phyloP scores from a whole-genome alignment of 805 yeast genomes.

The Sugiyamaella floridensis region DNA sequence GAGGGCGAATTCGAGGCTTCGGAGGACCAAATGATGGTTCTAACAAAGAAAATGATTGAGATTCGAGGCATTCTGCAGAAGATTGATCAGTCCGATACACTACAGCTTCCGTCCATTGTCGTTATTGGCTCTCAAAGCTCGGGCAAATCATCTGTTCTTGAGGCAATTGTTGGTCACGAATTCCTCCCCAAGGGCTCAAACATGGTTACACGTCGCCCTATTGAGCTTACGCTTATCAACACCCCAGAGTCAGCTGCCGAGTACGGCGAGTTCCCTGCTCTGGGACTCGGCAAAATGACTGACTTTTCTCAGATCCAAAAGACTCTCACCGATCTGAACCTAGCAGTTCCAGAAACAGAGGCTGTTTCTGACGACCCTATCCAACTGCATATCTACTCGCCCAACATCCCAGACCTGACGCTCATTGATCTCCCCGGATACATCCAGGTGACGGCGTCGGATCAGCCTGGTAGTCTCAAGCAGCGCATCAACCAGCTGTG shows the following conservation, averaged over 20 bases:
- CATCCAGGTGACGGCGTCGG: conserved; percentile 93
- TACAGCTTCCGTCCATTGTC: conserved; percentile 88
- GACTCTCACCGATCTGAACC: conserved; percentile 77
- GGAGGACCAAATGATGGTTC: conserved; percentile 66
- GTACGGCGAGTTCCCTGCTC: conserved; percentile 87
- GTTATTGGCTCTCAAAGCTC: conserved; percentile 97
- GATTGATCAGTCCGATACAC: conserved; percentile 67
- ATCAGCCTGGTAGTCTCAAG: conserved; percentile 83
- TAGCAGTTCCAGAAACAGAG: conserved; percentile 82
- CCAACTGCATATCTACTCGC: conserved; percentile 83
- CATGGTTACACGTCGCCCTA: conserved; percentile 98
- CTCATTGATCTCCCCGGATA: conserved; percentile 96
- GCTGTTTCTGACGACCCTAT: conserved; percentile 92
- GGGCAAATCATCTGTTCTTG: conserved; percentile 94
- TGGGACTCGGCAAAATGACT: conserved; percentile 72
- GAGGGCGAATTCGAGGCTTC: conserved; percentile 49
- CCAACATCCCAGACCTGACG: conserved; percentile 85
- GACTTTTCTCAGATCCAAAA: conserved; percentile 87
- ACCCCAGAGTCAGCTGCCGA: conserved; percentile 77
- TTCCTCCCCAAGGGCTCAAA: conserved; percentile 94
- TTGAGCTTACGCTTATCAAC: conserved; percentile 86
- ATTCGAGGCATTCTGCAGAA: conserved; percentile 71
- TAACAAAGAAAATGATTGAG: conserved; percentile 96
- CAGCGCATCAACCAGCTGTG: conserved; percentile 72
- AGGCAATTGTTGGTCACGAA: conserved; percentile 96